Evolutionary conservation across 352 stramenopile genomes (phyloP).

Genomic region (Paralagenidium karlingii): DNA sequence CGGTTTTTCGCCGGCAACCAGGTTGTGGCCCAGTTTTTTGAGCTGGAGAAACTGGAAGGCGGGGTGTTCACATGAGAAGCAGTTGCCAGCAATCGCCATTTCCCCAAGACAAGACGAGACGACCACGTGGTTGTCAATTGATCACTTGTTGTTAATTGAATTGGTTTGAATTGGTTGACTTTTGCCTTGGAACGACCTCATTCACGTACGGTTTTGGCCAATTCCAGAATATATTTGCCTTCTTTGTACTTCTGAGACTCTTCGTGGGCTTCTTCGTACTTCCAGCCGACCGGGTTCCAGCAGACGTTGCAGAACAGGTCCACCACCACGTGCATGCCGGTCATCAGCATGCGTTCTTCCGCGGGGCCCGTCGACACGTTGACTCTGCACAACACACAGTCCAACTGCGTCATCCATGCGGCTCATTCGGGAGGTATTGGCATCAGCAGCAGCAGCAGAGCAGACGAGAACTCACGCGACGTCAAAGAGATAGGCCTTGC

Average conservation of each 20-base stretch:
- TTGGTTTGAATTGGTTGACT: too few relatives aligned
- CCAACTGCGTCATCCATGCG: too few relatives aligned
- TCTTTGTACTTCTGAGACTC: slow-evolving; percentile 93
- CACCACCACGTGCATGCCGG: slow-evolving; percentile 87
- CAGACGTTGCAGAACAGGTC: slow-evolving; percentile 93
- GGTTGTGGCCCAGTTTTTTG: slow-evolving; percentile 52
- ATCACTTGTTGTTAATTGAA: too few relatives aligned
- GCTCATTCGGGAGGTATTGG: background rate
- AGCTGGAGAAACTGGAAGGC: slow-evolving; percentile 27
- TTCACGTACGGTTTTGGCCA: too few relatives aligned
- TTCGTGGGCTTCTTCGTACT: slow-evolving; percentile 91
- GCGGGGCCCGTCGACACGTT: slow-evolving; percentile 83
- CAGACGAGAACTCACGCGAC: slow-evolving; percentile 28
- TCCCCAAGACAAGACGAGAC: too few relatives aligned
- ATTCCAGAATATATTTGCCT: slow-evolving; percentile 95
- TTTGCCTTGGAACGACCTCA: too few relatives aligned
- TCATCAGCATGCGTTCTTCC: slow-evolving; percentile 90
- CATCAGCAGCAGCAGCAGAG: background rate
- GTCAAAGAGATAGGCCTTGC: slow-evolving; percentile 90
- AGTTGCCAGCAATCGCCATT: too few relatives aligned
- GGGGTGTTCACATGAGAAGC: too few relatives aligned
- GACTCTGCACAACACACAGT: too few relatives aligned
- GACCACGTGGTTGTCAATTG: too few relatives aligned
- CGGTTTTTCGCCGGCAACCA: slow-evolving; percentile 70
- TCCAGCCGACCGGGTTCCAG: slow-evolving; percentile 86